Evolutionary conservation across 2,329 filamentous ascomycete species (phyloP).

Genomic region (Xylariaceae sp.): DNA sequence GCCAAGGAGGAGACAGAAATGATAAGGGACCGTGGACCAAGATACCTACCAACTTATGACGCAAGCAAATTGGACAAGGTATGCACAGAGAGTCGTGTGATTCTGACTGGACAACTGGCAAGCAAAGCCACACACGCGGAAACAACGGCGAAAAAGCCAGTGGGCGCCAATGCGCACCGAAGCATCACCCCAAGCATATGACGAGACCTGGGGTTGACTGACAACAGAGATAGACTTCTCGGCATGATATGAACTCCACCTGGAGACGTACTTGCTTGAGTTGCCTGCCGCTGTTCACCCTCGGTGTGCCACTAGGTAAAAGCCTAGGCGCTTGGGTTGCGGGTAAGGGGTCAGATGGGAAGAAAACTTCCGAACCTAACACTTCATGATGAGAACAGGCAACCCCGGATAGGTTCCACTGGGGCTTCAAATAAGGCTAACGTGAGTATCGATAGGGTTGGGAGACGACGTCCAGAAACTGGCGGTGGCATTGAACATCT

Average conservation of each 20-base stretch:
- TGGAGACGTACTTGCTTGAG: slow-evolving; percentile 2
- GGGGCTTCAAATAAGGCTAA: slow-evolving; percentile 12
- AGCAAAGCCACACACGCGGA: slow-evolving; percentile 18
- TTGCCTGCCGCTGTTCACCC: slow-evolving; percentile 12
- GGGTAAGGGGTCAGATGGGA: background rate
- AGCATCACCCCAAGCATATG: background rate
- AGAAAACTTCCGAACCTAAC: background rate
- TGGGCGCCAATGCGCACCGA: slow-evolving; percentile 1
- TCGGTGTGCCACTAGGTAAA: slow-evolving; percentile 14
- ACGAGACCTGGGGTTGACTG: background rate
- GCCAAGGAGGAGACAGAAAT: background rate
- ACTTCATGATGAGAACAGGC: background rate
- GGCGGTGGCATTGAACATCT: slow-evolving; percentile 3
- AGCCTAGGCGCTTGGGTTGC: slow-evolving; percentile 1
- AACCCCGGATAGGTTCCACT: slow-evolving; percentile 10
- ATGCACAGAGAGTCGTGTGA: background rate
- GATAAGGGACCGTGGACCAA: slow-evolving; percentile 1
- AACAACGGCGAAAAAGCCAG: slow-evolving; percentile 1
- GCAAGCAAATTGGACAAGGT: no score
- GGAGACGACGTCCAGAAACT: background rate
- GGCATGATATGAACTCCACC: slow-evolving; percentile 2
- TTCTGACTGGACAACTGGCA: slow-evolving; percentile 11
- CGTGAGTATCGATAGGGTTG: slow-evolving; percentile 12
- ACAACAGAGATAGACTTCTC: slow-evolving; percentile 1
- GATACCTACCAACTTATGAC: background rate